A percentile compares a stretch with the other conserved stretches of the same genome.
Conservation (phyloP, 148 eudicot genomes). For the Silene conica region DNA sequence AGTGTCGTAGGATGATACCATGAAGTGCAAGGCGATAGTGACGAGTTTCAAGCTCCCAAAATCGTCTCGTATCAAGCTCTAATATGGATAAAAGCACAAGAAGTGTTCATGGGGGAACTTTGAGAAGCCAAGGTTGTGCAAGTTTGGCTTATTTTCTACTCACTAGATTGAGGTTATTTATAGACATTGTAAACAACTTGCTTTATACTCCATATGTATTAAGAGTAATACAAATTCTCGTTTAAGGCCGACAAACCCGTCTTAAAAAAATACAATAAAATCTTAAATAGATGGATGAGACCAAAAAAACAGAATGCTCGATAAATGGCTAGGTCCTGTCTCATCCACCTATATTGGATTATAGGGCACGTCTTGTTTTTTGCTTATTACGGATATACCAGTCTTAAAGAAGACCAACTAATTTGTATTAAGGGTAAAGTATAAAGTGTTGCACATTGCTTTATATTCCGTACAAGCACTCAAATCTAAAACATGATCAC, state of each 20-base stretch:
- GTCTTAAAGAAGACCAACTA: too few species aligned
- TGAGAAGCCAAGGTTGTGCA: conserved; percentile 4
- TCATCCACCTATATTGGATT: neutral
- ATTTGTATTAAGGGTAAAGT: neutral
- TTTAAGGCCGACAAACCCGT: neutral
- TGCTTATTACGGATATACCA: too few species aligned
- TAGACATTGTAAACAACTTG: neutral
- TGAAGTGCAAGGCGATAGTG: neutral
- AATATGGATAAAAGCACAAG: neutral
- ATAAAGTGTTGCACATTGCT: conserved; percentile 2
- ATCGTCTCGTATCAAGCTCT: neutral
- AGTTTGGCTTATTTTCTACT: conserved; percentile 3
- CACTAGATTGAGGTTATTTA: neutral
- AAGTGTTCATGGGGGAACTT: conserved; percentile 8
- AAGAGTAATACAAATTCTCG: neutral
- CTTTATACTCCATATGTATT: neutral
- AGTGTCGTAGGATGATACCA: neutral
- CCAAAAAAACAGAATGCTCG: too few species aligned
- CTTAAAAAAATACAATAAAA: too few species aligned
- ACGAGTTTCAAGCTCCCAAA: neutral
- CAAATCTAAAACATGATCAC: neutral
- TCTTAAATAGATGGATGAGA: too few species aligned
- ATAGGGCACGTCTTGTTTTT: too few species aligned
- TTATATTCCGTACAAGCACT: conserved; percentile 1
- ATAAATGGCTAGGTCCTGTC: neutral